Conservation (phyloP, 352 stramenopile species). For the Stramenopiles sp. region DNA sequence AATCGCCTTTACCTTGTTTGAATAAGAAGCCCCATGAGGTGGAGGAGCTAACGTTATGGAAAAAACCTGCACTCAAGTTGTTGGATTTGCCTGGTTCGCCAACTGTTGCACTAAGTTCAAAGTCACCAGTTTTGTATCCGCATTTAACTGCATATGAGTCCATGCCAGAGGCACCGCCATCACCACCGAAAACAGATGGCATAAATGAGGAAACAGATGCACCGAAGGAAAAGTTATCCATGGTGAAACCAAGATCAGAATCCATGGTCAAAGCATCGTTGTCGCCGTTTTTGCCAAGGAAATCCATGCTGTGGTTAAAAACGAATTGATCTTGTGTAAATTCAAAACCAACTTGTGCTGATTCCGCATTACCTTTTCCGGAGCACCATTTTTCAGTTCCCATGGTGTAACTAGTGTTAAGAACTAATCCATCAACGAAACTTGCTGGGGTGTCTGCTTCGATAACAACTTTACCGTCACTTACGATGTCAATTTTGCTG, state of each 20-base stretch:
- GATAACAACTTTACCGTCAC: neutral
- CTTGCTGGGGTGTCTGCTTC: neutral
- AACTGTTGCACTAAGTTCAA: neutral
- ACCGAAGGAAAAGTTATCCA: conserved; percentile 4
- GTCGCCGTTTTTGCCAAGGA: conserved; percentile 8
- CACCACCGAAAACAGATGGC: neutral
- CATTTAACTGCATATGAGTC: neutral
- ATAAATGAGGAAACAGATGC: neutral
- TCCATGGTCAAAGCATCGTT: neutral
- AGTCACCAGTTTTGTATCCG: conserved; percentile 4
- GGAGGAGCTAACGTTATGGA: neutral
- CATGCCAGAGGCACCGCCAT: neutral
- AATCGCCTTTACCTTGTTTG: neutral
- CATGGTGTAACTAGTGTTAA: neutral
- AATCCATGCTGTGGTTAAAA: neutral
- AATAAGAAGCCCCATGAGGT: neutral
- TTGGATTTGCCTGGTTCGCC: neutral
- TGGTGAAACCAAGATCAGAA: neutral
- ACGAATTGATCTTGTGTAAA: neutral
- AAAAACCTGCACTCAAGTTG: neutral
- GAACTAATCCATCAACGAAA: neutral
- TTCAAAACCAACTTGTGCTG: neutral
- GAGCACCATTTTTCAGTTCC: conserved; percentile 1
- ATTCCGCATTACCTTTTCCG: neutral
- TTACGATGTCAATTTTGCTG: conserved; percentile 1